Evolutionary conservation across 1,284 basidiomycete genomes (phyloP).

Genomic region (Trametes versicolor): DNA sequence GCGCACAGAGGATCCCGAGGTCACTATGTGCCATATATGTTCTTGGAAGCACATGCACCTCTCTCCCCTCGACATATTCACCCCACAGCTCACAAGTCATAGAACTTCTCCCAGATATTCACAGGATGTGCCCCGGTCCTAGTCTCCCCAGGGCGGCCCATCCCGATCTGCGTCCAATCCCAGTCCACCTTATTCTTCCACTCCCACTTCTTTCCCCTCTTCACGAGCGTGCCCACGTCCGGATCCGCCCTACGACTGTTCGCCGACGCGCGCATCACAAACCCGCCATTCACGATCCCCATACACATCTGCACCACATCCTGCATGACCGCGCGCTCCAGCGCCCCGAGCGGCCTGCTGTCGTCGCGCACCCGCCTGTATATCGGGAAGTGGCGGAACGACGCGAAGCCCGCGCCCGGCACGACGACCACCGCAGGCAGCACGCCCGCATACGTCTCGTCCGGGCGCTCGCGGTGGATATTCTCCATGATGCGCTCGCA

Average conservation of each 20-base stretch:
- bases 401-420: slow-evolving; percentile 3
- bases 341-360: not conserved
- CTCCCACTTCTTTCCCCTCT: slow-evolving; percentile 6
- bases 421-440: slow-evolving; percentile 9
- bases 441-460: slow-evolving; percentile 4
- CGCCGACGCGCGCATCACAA: slow-evolving; percentile 5
- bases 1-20: too few relatives aligned
- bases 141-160: not conserved
- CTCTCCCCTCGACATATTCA: too few relatives aligned
- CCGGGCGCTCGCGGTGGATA: not conserved
- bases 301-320: slow-evolving; percentile 20
- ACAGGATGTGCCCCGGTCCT: not conserved
- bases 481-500: slow-evolving; percentile 3
- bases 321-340: slow-evolving; percentile 8
- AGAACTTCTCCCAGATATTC: not conserved
- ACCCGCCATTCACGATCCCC: slow-evolving; percentile 1
- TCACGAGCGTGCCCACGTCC: not conserved
- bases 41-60: too few relatives aligned
- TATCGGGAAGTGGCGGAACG: slow-evolving; percentile 2
- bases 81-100: not conserved
- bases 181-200: not conserved
- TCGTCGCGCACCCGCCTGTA: not conserved
- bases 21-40: too few relatives aligned
- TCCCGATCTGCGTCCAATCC: slow-evolving; percentile 4
- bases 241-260: not conserved